Evolutionary conservation across 345 rosid genomes (phyloP).

Genomic region (Brassica carinata): DNA sequence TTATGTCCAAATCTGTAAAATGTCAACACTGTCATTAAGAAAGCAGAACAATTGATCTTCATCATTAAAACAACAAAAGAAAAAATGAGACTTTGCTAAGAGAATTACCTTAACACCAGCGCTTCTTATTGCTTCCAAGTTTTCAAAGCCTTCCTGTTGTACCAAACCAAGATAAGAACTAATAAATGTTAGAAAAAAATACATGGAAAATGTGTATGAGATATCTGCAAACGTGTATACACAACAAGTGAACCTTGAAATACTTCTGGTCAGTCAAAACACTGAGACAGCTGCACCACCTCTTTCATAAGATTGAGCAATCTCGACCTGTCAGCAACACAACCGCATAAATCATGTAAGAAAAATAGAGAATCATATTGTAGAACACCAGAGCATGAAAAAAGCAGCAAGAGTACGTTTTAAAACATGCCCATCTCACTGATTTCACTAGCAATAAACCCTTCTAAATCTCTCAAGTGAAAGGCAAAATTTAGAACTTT

Average conservation of each 20-base stretch:
- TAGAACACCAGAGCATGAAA: background rate
- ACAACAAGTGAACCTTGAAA: constrained; percentile 56
- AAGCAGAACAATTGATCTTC: too few species aligned
- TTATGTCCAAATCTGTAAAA: too few species aligned
- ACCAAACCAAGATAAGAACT: constrained; percentile 13
- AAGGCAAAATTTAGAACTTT: background rate
- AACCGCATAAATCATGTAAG: background rate
- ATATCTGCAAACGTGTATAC: background rate
- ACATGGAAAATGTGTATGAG: background rate
- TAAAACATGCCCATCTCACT: background rate
- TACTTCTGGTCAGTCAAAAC: constrained; percentile 87
- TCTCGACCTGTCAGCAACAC: constrained; percentile 47
- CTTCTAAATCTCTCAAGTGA: background rate
- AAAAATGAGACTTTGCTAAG: background rate
- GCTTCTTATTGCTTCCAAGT: constrained; percentile 76
- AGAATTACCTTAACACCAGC: constrained; percentile 75
- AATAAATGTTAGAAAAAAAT: background rate
- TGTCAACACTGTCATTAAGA: too few species aligned
- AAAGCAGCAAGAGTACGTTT: too few species aligned
- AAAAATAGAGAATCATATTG: background rate
- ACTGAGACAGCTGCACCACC: constrained; percentile 98
- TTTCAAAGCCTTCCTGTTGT: constrained; percentile 86
- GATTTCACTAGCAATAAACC: background rate
- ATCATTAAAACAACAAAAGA: background rate
- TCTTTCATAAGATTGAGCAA: constrained; percentile 20